Conservation (phyloP, 2,329 filamentous ascomycete genomes). For the Rhynchosporium graminicola region DNA sequence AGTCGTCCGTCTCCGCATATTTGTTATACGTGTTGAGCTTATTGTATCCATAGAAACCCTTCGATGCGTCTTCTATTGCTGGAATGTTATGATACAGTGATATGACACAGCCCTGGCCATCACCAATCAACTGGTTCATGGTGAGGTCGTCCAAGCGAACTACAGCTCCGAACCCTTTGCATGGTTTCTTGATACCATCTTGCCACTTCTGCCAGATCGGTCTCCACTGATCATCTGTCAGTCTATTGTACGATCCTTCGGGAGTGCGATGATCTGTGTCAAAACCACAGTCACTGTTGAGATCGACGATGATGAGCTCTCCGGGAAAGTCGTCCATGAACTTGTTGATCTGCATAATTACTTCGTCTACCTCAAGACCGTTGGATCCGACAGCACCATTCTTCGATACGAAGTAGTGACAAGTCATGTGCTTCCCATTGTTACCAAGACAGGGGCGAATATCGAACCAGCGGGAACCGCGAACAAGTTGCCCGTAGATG, state of each 20-base stretch:
- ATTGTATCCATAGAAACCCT: not conserved
- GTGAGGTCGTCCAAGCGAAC: slow-evolving; percentile 11
- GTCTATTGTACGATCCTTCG: slow-evolving; percentile 5
- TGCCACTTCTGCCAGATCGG: slow-evolving; percentile 9
- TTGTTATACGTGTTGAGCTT: slow-evolving; percentile 7
- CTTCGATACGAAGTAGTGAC: slow-evolving; percentile 1
- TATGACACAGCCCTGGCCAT: slow-evolving; percentile 3
- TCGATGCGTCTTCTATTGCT: slow-evolving; percentile 5
- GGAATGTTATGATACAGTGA: slow-evolving; percentile 1
- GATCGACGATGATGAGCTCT: slow-evolving; percentile 7
- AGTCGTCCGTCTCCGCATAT: slow-evolving; percentile 7
- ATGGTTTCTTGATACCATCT: slow-evolving; percentile 10
- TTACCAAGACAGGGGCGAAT: slow-evolving; percentile 5
- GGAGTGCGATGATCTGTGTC: slow-evolving; percentile 6
- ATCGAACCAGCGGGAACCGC: slow-evolving; percentile 11
- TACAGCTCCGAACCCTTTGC: not conserved
- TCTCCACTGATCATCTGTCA: slow-evolving; percentile 9
- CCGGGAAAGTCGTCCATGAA: slow-evolving; percentile 8
- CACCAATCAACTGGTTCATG: slow-evolving; percentile 6
- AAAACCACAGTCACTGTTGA: slow-evolving; percentile 7
- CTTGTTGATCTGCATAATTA: slow-evolving; percentile 4
- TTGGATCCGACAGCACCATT: slow-evolving; percentile 8
- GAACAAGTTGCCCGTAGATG: slow-evolving; percentile 8
- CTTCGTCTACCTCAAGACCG: slow-evolving; percentile 5
- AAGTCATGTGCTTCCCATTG: slow-evolving; percentile 6